Evolutionary conservation across 352 stramenopile species (phyloP).

Genomic region (Globisporangium cystogenes): DNA sequence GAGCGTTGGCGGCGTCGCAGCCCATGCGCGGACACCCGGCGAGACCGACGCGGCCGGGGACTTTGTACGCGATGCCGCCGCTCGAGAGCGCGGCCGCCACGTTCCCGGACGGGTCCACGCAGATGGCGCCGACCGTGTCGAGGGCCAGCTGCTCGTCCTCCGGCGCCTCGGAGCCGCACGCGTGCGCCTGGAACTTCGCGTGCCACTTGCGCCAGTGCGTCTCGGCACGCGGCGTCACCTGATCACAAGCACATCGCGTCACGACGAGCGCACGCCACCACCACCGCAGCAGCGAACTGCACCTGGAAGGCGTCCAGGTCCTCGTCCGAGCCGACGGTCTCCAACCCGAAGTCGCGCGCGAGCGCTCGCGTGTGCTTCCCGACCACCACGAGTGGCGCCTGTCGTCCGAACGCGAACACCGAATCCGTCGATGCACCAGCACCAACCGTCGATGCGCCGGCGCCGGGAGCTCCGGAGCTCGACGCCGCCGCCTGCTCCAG

Average conservation of each 20-base stretch:
- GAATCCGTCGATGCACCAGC: background rate
- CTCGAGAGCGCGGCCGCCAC: slow-evolving; percentile 59
- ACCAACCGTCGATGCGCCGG: background rate
- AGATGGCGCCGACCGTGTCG: slow-evolving; percentile 63
- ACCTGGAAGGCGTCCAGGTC: slow-evolving; percentile 30
- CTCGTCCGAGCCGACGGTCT: slow-evolving; percentile 21
- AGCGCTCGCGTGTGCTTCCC: slow-evolving; percentile 31
- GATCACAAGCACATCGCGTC: too few species aligned
- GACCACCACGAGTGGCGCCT: slow-evolving; percentile 53
- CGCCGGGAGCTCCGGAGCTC: background rate
- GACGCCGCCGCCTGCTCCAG: slow-evolving; percentile 21
- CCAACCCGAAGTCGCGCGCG: slow-evolving; percentile 28
- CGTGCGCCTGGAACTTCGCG: slow-evolving; percentile 15
- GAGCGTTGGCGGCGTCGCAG: slow-evolving; percentile 36
- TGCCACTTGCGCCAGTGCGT: slow-evolving; percentile 49
- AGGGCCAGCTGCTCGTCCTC: slow-evolving; percentile 16
- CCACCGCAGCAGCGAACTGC: too few species aligned
- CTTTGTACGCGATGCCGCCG: slow-evolving; percentile 60
- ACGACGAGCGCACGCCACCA: too few species aligned
- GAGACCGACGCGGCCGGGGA: slow-evolving; percentile 54
- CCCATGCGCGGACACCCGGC: slow-evolving; percentile 63
- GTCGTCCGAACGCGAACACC: slow-evolving; percentile 28
- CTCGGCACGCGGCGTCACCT: slow-evolving; percentile 26
- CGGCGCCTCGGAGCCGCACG: too few species aligned
- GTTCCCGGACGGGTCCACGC: slow-evolving; percentile 45